Percentiles rank a stretch among this genome's conserved stretches.
Evolutionary conservation across 2,329 filamentous ascomycete species (phyloP).

Genomic region (Onygenales sp.): DNA sequence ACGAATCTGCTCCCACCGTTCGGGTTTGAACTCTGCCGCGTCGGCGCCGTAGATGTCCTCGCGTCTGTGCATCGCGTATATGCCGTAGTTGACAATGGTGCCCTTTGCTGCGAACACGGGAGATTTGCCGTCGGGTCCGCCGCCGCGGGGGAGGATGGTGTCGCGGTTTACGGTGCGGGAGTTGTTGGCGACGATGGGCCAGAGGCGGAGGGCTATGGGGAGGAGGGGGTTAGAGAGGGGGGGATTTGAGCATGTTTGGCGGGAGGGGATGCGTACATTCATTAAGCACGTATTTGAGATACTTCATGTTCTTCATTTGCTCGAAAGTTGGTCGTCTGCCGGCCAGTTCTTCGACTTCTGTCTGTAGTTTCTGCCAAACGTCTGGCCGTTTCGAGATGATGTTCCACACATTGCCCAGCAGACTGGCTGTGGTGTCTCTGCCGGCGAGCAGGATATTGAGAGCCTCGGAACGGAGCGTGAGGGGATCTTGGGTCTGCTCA

Average conservation of each 20-base stretch:
- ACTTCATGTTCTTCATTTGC: slow-evolving; percentile 84
- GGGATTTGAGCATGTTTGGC: not conserved
- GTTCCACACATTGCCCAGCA: slow-evolving; percentile 71
- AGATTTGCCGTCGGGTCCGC: slow-evolving; percentile 37
- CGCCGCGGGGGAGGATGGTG: slow-evolving; percentile 63
- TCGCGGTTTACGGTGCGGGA: slow-evolving; percentile 61
- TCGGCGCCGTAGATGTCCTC: slow-evolving; percentile 33
- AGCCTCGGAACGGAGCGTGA: slow-evolving; percentile 39
- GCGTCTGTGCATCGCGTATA: slow-evolving; percentile 44
- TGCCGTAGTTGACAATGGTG: slow-evolving; percentile 41
- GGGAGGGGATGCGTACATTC: slow-evolving; percentile 39
- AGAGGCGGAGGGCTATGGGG: slow-evolving; percentile 51
- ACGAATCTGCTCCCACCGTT: slow-evolving; percentile 42
- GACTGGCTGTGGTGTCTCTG: slow-evolving; percentile 71
- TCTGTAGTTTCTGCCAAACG: slow-evolving; percentile 57
- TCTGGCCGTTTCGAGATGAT: slow-evolving; percentile 65
- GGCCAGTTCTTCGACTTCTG: slow-evolving; percentile 60
- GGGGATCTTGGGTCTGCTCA: slow-evolving; percentile 36
- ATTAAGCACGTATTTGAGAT: slow-evolving; percentile 60
- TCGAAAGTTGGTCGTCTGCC: slow-evolving; percentile 59
- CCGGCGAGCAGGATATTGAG: slow-evolving; percentile 73
- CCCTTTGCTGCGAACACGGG: slow-evolving; percentile 39
- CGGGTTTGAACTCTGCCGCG: slow-evolving; percentile 34
- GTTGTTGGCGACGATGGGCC: slow-evolving; percentile 71
- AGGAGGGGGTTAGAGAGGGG: not conserved